Base-by-base conservation (phyloP, 345 rosid genomes). In the Erodium maritimum region DNA sequence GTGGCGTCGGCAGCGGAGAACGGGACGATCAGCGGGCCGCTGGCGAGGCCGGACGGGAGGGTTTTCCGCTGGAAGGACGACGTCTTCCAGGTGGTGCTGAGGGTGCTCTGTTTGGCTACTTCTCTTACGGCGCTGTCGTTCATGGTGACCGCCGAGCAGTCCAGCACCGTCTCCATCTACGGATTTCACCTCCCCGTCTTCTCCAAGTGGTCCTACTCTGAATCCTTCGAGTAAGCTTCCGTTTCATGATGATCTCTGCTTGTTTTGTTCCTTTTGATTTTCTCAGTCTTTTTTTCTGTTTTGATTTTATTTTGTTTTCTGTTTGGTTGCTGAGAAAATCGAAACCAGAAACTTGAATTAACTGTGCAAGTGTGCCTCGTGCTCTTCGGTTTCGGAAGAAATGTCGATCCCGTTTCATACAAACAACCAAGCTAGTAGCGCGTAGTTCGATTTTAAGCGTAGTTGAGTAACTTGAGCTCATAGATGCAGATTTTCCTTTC, bases 191-290 rank as follows among this genome's bases (percentile, higher is more conserved):
- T 91, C 57, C 73, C 83, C 57, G 64, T 88, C 61, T 70, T 59
- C 64, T 82, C 97, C 65, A 79, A 76, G 54, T 91, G 96, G 96
- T 77, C 95, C 56, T 72, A 79, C 73, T 85, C 97, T 55, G 69
- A 76, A 67, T 80, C 97, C 34, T 81, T 85, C 61, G 78, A 66
- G 97, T 84, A 79, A 82, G 88, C 57, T 53, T 8, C 19, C 21
- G 22, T 7, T 19, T 14, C 6, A 55, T 22, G 5, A 25, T 10
- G 5, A 48, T 50, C 21, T 19, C 19, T 56, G 18, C 57, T 20
- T n/a, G n/a, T n/a, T n/a, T n/a, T n/a, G n/a, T n/a, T n/a, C n/a
- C n/a, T n/a, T n/a, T n/a, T n/a, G n/a, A n/a, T n/a, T n/a, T n/a
- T n/a, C n/a, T n/a, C n/a, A 7, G 7, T 25, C 7, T 25, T 3